phyloP scores from a whole-genome alignment of 768 basidiomycete species.

The Podaxis sp. region DNA sequence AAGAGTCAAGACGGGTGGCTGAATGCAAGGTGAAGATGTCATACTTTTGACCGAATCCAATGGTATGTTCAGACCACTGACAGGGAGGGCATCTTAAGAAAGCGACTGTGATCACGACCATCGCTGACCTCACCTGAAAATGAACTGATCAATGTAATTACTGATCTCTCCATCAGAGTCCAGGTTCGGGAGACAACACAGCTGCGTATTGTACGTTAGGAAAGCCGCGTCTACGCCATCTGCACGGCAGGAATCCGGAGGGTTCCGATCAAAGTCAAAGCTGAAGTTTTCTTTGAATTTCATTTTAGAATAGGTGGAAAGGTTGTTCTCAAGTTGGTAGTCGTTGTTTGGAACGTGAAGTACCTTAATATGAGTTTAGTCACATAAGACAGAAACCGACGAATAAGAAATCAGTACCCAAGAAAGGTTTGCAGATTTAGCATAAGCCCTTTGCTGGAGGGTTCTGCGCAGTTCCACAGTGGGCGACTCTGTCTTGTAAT shows the following conservation, averaged over 20 bases:
- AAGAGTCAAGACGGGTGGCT: background rate
- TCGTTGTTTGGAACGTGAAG: background rate
- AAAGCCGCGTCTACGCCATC: background rate
- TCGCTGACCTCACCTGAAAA: background rate
- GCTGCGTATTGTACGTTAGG: background rate
- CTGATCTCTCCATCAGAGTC: background rate
- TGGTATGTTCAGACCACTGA: background rate
- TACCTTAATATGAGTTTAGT: background rate
- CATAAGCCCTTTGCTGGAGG: background rate
- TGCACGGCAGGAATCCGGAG: background rate
- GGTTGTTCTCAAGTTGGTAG: background rate
- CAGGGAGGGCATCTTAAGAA: background rate
- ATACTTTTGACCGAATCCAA: background rate
- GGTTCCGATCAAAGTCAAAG: background rate
- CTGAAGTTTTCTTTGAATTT: background rate
- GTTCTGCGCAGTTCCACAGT: background rate
- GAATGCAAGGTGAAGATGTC: background rate
- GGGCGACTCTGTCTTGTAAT: background rate
- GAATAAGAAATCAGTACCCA: background rate
- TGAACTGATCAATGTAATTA: background rate
- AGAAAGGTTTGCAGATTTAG: background rate
- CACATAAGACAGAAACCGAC: background rate
- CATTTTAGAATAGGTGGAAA: background rate
- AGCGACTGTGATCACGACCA: background rate
- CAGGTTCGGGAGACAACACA: background rate